Percentiles rank a stretch among this genome's conserved stretches.
phyloP scores from a whole-genome alignment of 345 rosid species.

The Eucalyptus microcorys region DNA sequence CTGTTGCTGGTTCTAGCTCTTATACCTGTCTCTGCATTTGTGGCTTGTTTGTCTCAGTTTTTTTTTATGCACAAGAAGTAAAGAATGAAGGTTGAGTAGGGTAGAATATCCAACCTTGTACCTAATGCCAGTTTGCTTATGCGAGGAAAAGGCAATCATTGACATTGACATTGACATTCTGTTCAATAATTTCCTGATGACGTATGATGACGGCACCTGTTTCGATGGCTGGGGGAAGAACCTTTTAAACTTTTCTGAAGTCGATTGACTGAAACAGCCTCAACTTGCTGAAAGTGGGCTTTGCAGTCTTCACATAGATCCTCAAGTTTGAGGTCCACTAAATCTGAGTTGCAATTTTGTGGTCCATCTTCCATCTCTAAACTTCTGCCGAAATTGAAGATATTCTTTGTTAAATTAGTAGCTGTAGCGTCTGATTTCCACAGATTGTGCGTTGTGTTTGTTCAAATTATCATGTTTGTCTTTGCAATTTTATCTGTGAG shows the following conservation, averaged over 20 bases:
- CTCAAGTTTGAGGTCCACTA: not conserved
- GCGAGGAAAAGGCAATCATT: not conserved
- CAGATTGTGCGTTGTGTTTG: not conserved
- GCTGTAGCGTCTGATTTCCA: not conserved
- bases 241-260: not conserved
- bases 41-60: not conserved
- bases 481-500: not conserved
- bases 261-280: not conserved
- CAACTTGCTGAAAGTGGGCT: not conserved
- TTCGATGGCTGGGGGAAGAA: not conserved
- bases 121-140: not conserved
- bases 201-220: not conserved
- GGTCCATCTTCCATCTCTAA: not conserved
- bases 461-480: not conserved
- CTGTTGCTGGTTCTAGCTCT: not conserved
- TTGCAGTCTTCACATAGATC: not conserved
- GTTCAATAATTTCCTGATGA: not conserved
- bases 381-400: not conserved
- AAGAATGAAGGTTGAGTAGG: not conserved
- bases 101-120: not conserved
- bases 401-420: not conserved
- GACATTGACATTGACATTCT: not conserved
- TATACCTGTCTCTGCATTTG: not conserved
- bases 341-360: not conserved
- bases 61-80: not conserved